phyloP scores from a whole-genome alignment of 2,329 filamentous ascomycete species.

The Colletotrichum gloeosporioides region DNA sequence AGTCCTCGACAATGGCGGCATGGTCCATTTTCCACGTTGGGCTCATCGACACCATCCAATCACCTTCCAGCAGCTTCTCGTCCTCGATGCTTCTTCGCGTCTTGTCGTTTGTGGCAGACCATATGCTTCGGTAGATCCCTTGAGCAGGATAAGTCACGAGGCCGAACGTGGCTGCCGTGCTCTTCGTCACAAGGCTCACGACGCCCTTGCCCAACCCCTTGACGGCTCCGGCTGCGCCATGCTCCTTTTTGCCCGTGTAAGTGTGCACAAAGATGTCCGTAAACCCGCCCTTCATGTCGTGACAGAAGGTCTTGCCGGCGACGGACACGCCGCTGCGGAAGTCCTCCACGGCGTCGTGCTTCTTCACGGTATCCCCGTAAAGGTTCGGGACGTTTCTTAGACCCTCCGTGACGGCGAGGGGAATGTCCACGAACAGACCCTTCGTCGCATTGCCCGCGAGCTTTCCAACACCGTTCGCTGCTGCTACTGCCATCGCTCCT shows the following conservation, averaged over 20 bases:
- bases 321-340: constrained; percentile 22
- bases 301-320: constrained; percentile 17
- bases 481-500: constrained; percentile 23
- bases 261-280: constrained; percentile 22
- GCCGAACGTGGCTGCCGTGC: constrained; percentile 16
- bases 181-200: constrained; percentile 20
- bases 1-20: constrained; percentile 19
- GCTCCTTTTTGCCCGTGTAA: constrained; percentile 18
- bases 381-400: constrained; percentile 22
- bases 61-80: constrained; percentile 14
- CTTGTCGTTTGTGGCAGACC: constrained; percentile 1
- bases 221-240: constrained; percentile 13
- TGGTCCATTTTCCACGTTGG: constrained; percentile 15
- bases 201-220: constrained; percentile 22
- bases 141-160: constrained; percentile 22
- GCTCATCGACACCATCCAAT: constrained; percentile 20
- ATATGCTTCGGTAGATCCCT: constrained; percentile 17
- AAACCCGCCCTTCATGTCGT: constrained; percentile 16
- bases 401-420: constrained; percentile 23
- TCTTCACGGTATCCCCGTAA: constrained; percentile 20
- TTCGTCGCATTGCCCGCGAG: constrained; percentile 62
- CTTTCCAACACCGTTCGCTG: constrained; percentile 58
- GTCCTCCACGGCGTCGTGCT: constrained; percentile 10
- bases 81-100: constrained; percentile 13
- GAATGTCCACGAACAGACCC: constrained; percentile 54